Base-by-base conservation (phyloP, 108 stramenopile genomes). In the Cyclotella choctawhatcheeana region DNA sequence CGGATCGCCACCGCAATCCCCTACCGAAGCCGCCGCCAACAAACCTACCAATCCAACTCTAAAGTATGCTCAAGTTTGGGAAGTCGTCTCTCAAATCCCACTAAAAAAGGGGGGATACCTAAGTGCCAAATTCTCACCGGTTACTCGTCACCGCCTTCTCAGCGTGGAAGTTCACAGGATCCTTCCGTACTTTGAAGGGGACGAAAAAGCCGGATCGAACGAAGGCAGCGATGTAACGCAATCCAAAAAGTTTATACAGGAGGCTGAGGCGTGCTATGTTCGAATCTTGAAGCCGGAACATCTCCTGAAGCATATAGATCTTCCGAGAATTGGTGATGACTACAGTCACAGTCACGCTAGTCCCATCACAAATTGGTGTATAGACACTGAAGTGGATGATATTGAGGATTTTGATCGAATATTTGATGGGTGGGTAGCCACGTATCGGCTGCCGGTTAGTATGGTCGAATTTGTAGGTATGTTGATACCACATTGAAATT, bases 91-190 rank as follows among this genome's bases (percentile, higher is more conserved):
- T 4, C 55, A 60, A 45, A 69, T 64, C 29, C 53, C 52, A 18
- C 33, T 58, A 44, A 56, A 44, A 26, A 43, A 48, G 25, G 61
- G 61, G 16, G 30, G 30, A n/a, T 44, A 78, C 44, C 48, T 78
- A 48, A 64, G 70, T 26, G 58, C 77, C 21, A 55, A 78, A 25
- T 55, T 71, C 31, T 64, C 70, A 0, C 69, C 70, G 47, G 4
- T 58, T n/a, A 66, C 56, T 60, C 69, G 65, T 30, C 70, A 51
- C 18, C 76, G 76, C 1, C 31, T 52, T n/a, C 30, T 77, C 47
- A 58, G 63, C 18, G 29, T 78, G 21, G 77, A 78, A 50, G 40
- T 71, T 51, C 77, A 78, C 33, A 10, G 33, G 40, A 27, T 70
- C 27, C 32, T n/a, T 2, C 37, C 50, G 21, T 45, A 24, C 26